phyloP scores from a whole-genome alignment of 1,284 basidiomycete genomes.

The Cryptococcus sp. region DNA sequence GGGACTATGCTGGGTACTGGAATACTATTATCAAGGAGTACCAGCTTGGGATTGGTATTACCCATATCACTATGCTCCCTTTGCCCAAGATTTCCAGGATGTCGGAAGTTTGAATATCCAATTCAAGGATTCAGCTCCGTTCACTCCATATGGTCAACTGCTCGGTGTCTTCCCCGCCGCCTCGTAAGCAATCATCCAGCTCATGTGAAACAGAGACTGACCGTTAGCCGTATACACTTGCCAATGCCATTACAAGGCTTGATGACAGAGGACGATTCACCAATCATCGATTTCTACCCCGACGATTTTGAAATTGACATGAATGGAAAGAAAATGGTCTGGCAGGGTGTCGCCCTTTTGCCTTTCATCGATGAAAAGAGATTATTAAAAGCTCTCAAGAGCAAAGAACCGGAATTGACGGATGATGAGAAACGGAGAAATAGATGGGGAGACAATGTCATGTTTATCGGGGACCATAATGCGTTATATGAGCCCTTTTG shows the following conservation, averaged over 20 bases:
- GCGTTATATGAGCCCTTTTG: slow-evolving; percentile 81
- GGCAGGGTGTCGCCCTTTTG: slow-evolving; percentile 95
- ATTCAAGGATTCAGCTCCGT: slow-evolving; percentile 69
- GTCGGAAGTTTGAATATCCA: slow-evolving; percentile 70
- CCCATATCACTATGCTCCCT: slow-evolving; percentile 97
- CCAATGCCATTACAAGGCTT: slow-evolving; percentile 79
- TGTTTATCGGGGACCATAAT: slow-evolving; percentile 84
- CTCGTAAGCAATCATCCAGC: slow-evolving; percentile 53
- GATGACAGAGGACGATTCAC: slow-evolving; percentile 83
- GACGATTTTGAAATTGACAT: slow-evolving; percentile 92
- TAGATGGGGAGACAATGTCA: slow-evolving; percentile 73
- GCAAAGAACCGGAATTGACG: slow-evolving; percentile 65
- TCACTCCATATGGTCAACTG: slow-evolving; percentile 94
- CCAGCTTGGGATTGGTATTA: slow-evolving; percentile 99
- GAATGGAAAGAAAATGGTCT: slow-evolving; percentile 99
- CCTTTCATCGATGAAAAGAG: slow-evolving; percentile 92
- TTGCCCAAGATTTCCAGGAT: slow-evolving; percentile 89
- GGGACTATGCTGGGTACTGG: slow-evolving; percentile 92
- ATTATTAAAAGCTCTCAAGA: slow-evolving; percentile 74
- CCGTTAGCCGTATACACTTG: slow-evolving; percentile 73
- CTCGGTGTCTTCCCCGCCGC: slow-evolving; percentile 98
- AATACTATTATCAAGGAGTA: slow-evolving; percentile 98
- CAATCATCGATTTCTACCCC: slow-evolving; percentile 97
- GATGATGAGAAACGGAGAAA: slow-evolving; percentile 83
- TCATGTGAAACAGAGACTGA: background rate